These are phyloP conservation scores for thale cress (Arabidopsis thaliana) DNA, from an alignment of 345 rosid species.

Conservation along the genomic window DNA sequence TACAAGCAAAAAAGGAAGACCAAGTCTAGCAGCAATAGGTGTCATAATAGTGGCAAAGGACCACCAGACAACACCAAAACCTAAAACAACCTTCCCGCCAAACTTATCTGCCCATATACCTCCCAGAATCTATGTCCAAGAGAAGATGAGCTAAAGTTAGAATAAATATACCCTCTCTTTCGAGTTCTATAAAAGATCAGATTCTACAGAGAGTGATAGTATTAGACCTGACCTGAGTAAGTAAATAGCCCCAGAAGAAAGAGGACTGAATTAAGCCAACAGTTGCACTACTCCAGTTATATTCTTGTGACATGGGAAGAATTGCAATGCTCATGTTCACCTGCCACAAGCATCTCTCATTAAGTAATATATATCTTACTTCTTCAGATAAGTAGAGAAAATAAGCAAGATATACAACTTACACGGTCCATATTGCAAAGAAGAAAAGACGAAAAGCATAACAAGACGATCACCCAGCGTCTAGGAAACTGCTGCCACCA, in stretches of 20 bases:
- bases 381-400: neutral
- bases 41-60: constrained; percentile 89
- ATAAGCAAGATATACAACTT: constrained; percentile 46
- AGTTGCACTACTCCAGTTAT: constrained; percentile 92
- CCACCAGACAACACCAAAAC: constrained; percentile 99
- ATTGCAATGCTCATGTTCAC: constrained; percentile 99
- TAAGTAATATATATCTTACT: neutral
- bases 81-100: constrained; percentile 91
- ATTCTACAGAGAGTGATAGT: constrained; percentile 19
- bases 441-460: constrained; percentile 83
- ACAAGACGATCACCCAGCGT: constrained; percentile 86
- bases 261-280: constrained; percentile 98
- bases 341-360: constrained; percentile 50
- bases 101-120: constrained; percentile 98
- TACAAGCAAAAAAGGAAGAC: constrained; percentile 86
- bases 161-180: neutral
- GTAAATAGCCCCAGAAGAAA: constrained; percentile 98
- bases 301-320: constrained; percentile 96
- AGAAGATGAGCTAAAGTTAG: constrained; percentile 26
- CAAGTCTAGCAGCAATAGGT: constrained; percentile 91
- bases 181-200: neutral
- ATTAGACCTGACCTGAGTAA: constrained; percentile 73
- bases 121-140: constrained; percentile 71
- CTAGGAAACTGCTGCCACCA: constrained; percentile 90
- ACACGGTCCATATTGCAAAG: constrained; percentile 99